These are phyloP conservation scores for Kodamaea nitidulidarum DNA, from an alignment of 805 yeast species.

Conservation along the genomic window DNA sequence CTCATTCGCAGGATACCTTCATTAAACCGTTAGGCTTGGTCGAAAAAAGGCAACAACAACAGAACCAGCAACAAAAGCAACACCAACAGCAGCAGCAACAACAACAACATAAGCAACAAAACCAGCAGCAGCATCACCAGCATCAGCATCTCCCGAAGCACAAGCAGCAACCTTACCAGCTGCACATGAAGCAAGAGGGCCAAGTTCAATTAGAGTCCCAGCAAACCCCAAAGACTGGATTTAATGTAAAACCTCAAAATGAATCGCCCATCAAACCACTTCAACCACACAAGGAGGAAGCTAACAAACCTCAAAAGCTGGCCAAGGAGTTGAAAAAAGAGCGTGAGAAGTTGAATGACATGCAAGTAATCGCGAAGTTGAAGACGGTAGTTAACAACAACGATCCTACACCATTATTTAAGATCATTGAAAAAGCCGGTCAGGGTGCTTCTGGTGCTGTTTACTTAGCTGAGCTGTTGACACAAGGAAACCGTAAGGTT, in stretches of 20 bases:
- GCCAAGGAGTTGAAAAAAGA: constrained; percentile 40
- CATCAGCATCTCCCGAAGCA: background rate
- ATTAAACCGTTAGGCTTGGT: constrained; percentile 19
- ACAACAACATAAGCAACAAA: constrained; percentile 3
- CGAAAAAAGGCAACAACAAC: constrained; percentile 11
- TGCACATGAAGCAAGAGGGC: background rate
- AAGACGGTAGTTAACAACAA: constrained; percentile 74
- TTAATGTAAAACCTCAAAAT: constrained; percentile 12
- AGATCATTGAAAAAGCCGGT: constrained; percentile 81
- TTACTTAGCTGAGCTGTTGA: constrained; percentile 69
- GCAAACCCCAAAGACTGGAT: constrained; percentile 8
- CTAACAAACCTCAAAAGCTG: constrained; percentile 19
- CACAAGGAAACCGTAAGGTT: constrained; percentile 59
- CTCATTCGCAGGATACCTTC: constrained; percentile 8
- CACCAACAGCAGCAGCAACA: constrained; percentile 5
- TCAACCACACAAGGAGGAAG: constrained; percentile 18
- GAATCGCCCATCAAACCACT: constrained; percentile 25
- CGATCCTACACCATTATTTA: constrained; percentile 83
- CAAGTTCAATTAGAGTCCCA: constrained; percentile 3
- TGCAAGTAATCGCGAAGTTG: constrained; percentile 78
- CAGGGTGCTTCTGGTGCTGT: constrained; percentile 99
- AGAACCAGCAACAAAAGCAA: constrained; percentile 7
- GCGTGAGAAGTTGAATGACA: constrained; percentile 63
- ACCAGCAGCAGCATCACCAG: constrained; percentile 1
- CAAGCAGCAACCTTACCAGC: background rate